Conservation (phyloP, 495 filamentous ascomycete species). For the Neurospora sp. region DNA sequence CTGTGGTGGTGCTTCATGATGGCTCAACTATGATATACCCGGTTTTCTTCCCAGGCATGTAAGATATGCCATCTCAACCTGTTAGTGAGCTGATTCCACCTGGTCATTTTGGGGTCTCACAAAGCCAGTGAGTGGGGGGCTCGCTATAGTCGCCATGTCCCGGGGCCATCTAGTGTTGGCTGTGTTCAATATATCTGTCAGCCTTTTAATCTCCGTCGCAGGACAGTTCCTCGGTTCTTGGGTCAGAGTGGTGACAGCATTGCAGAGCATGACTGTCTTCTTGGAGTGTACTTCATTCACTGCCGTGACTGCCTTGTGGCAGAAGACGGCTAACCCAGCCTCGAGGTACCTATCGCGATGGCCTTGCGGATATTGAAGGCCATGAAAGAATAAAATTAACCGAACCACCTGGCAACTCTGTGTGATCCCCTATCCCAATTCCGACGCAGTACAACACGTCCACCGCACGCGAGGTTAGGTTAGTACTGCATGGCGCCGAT, state of each 20-base stretch:
- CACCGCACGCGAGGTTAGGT: neutral
- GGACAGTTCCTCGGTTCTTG: neutral
- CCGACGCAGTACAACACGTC: neutral
- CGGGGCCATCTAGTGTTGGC: neutral
- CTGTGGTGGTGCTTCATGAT: neutral
- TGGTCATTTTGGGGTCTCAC: neutral
- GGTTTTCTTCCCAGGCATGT: neutral
- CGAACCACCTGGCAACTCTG: neutral
- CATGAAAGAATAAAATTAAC: neutral
- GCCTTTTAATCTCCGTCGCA: neutral
- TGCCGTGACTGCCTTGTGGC: neutral
- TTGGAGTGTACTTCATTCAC: neutral
- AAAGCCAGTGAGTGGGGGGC: neutral
- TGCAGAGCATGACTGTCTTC: neutral
- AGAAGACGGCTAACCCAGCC: neutral
- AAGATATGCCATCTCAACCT: neutral
- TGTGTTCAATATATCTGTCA: neutral
- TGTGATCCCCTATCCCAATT: neutral
- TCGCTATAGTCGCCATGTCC: neutral
- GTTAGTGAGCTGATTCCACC: neutral
- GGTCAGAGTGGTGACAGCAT: neutral
- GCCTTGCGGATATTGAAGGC: neutral
- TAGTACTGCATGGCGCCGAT: neutral
- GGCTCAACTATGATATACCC: neutral
- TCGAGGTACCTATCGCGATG: neutral